phyloP scores from a whole-genome alignment of 495 filamentous ascomycete species.

The Penicillium fimorum region DNA sequence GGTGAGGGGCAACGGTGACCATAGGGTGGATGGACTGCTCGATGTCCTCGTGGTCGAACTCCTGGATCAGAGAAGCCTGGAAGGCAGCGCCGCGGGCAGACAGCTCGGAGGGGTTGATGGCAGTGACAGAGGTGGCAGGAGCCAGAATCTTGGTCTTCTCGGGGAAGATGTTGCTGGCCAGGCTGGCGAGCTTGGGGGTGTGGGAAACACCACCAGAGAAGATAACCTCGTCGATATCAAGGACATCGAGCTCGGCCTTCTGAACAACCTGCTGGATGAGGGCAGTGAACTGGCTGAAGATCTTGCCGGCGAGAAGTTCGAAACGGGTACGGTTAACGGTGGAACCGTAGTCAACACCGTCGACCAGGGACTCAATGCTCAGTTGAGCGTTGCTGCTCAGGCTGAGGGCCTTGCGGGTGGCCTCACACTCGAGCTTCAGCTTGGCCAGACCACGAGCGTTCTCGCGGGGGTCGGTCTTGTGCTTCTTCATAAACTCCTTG shows the following conservation, averaged over 20 bases:
- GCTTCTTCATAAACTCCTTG: slow-evolving; percentile 96
- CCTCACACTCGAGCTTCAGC: slow-evolving; percentile 86
- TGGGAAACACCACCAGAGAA: slow-evolving; percentile 90
- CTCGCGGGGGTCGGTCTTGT: slow-evolving; percentile 82
- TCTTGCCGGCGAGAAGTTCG: slow-evolving; percentile 80
- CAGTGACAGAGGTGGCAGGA: slow-evolving; percentile 68
- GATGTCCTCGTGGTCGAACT: slow-evolving; percentile 90
- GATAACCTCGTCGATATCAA: slow-evolving; percentile 94
- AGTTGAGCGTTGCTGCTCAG: slow-evolving; percentile 84
- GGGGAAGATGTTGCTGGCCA: slow-evolving; percentile 76
- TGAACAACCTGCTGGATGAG: slow-evolving; percentile 80
- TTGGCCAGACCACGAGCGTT: slow-evolving; percentile 82
- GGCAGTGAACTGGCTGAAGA: slow-evolving; percentile 81
- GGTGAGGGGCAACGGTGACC: slow-evolving; percentile 89
- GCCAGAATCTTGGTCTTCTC: slow-evolving; percentile 74
- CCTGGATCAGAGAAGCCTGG: slow-evolving; percentile 87
- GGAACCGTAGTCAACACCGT: slow-evolving; percentile 85
- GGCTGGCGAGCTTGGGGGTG: slow-evolving; percentile 84
- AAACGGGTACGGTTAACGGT: slow-evolving; percentile 92
- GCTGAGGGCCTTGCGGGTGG: slow-evolving; percentile 83
- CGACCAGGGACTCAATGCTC: slow-evolving; percentile 82
- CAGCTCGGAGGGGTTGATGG: slow-evolving; percentile 92
- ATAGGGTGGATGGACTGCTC: slow-evolving; percentile 93
- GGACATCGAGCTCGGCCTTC: slow-evolving; percentile 87
- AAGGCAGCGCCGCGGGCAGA: slow-evolving; percentile 88